A percentile compares a stretch with the other conserved stretches of the same genome.
phyloP scores from a whole-genome alignment of 1,284 basidiomycete species.

The Marasmius oreades region DNA sequence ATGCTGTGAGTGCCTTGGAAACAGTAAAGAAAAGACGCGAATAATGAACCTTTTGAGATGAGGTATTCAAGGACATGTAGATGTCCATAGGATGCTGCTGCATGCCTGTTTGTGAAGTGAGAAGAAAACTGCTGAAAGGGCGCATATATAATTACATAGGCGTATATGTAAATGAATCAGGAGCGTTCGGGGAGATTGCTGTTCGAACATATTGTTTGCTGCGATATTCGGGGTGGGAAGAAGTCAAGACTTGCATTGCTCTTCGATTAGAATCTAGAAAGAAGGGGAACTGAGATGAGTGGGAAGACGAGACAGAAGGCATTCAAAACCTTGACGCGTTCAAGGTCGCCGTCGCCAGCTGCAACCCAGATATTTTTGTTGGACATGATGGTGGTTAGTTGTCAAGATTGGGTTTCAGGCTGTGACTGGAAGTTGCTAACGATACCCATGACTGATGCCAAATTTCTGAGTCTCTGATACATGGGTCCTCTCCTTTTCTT shows the following conservation, averaged over 20 bases:
- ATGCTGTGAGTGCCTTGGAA: conserved; percentile 10
- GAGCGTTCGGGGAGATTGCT: conserved; percentile 74
- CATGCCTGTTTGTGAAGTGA: conserved; percentile 57
- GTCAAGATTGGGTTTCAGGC: conserved; percentile 3
- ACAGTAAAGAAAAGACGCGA: conserved; percentile 11
- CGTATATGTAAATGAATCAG: conserved; percentile 81
- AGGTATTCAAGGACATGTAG: conserved; percentile 76
- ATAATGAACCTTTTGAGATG: conserved; percentile 55
- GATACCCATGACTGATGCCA: conserved; percentile 7
- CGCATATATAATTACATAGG: conserved; percentile 66
- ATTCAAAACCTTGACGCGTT: conserved; percentile 39
- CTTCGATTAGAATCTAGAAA: conserved; percentile 54
- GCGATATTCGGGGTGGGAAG: conserved; percentile 18
- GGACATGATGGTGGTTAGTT: conserved; percentile 21
- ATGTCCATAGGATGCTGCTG: conserved; percentile 91
- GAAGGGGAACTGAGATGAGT: conserved; percentile 12
- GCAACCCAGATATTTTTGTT: conserved; percentile 89
- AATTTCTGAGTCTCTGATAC: background rate
- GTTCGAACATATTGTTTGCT: conserved; percentile 23
- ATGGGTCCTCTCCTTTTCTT: background rate
- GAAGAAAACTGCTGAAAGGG: conserved; percentile 5
- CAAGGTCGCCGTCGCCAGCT: conserved; percentile 79
- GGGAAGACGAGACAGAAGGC: conserved; percentile 9
- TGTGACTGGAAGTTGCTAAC: background rate
- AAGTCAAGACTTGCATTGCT: conserved; percentile 39